Percentiles rank a stretch among this genome's conserved stretches.
Evolutionary conservation across 1,284 basidiomycete genomes (phyloP).

Genomic region (Apiotrichum veenhuisii): DNA sequence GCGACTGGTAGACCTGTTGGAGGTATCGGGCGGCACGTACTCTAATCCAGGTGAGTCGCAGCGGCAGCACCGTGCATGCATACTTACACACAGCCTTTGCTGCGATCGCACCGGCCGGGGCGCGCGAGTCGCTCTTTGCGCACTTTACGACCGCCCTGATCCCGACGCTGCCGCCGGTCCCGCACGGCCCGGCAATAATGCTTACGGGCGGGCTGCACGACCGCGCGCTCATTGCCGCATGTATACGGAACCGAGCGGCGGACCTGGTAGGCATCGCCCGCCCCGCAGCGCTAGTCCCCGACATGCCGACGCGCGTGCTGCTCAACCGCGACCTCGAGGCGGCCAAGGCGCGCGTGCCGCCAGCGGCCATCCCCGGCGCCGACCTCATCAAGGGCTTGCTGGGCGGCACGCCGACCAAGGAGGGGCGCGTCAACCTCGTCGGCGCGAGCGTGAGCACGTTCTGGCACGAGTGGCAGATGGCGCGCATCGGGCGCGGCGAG

Average conservation of each 20-base stretch:
- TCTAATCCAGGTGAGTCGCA: conserved; percentile 28
- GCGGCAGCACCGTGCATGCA: too few relatives aligned
- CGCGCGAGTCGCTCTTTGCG: conserved; percentile 41
- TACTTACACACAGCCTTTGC: conserved; percentile 18
- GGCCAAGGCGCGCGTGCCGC: conserved; percentile 23
- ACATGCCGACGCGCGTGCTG: conserved; percentile 29
- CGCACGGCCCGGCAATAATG: conserved; percentile 40
- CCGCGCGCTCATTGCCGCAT: conserved; percentile 31
- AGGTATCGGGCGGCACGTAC: conserved; percentile 47
- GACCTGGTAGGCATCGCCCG: conserved; percentile 44
- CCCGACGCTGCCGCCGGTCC: conserved; percentile 32
- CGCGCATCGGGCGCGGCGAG: conserved; percentile 34
- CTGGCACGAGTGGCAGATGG: conserved; percentile 48
- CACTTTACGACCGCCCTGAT: conserved; percentile 39
- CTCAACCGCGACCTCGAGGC: conserved; percentile 28
- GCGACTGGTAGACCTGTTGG: conserved; percentile 52
- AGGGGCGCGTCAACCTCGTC: conserved; percentile 30
- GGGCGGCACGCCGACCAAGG: conserved; percentile 15
- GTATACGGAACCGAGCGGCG: conserved; percentile 31
- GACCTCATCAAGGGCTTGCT: conserved; percentile 22
- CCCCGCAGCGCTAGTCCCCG: conserved; percentile 36
- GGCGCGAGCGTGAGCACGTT: conserved; percentile 41
- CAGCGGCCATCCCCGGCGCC: conserved; percentile 33
- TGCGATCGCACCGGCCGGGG: conserved; percentile 6
- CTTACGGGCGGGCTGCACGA: conserved; percentile 44